Evolutionary conservation across 2,329 filamentous ascomycete species (phyloP), one percentile per base, ranked within the genome.

Genomic region (Exophiala aquamarina): DNA sequence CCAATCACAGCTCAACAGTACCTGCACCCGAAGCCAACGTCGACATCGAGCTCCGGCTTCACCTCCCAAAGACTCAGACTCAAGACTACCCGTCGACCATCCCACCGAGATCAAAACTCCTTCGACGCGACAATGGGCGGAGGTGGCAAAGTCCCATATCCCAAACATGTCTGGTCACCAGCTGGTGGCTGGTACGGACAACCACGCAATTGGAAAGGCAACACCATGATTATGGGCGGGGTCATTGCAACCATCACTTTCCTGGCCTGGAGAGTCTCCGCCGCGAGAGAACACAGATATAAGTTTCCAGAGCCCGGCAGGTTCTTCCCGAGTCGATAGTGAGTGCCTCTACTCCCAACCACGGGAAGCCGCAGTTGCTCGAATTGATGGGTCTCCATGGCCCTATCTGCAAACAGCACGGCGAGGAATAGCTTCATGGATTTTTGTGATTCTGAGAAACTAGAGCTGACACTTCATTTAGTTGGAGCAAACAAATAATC

Each of bases 81-180:
- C 17, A 8, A 13, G 3, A 31, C 36, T 20, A 14, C 20, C 29
- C 9, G 7, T 23, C 23, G 17, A 36, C 21, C 18, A 15, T 20
- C 38, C 13, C 13, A 34, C 33, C 26, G 6, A 14, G 36, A 44
- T 14, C 36, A 31, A 36, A 34, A 26, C 11, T 26, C 23, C 23
- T 6, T 26, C 23, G 23, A 26, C 37, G 31, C 49, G 42, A 52
- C 62, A 53, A 74, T 74, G 85, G 87, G 87, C 75, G 87, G 87
- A 74, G 89, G 90, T 76, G 84, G 81, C 71, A 87, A 87, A 72
- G 79, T 87, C 60, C 79, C 82, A 81, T 87, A 78, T 62, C 77
- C 66, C 17, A 96, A 95, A 79, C 92, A 98, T 79, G 89, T 98
- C 79, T 98, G 93, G 93, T 97, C 93, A 65, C 93, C 93, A 54